These are phyloP conservation scores for Neofusicoccum umdonicola DNA, from an alignment of 2,329 filamentous ascomycete species.

Conservation along the genomic window DNA sequence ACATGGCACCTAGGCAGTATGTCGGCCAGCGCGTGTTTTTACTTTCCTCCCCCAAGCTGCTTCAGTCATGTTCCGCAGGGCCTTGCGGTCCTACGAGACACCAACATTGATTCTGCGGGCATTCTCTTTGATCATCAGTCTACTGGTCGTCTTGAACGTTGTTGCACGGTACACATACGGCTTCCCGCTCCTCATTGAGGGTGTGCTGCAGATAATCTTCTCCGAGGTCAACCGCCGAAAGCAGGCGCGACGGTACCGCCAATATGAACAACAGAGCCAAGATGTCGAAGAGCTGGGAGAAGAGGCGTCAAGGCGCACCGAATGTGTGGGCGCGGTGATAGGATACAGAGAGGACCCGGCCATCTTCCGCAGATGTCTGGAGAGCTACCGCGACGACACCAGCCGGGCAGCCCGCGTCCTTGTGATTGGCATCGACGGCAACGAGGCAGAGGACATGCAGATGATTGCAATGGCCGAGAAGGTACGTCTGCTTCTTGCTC, in stretches of 20 bases:
- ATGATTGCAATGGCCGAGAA: conserved; percentile 31
- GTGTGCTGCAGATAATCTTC: neutral
- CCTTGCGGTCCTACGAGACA: no score
- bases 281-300: neutral
- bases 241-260: neutral
- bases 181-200: neutral
- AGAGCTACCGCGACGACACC: conserved; percentile 28
- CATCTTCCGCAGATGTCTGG: conserved; percentile 28
- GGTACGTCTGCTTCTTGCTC: conserved; percentile 17
- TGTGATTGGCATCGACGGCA: conserved; percentile 31
- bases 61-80: neutral
- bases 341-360: conserved; percentile 33
- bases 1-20: no score
- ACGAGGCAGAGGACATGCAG: conserved; percentile 28
- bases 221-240: neutral
- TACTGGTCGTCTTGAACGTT: neutral
- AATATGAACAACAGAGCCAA: neutral
- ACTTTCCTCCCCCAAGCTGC: no score
- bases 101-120: neutral
- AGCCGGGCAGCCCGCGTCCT: conserved; percentile 24
- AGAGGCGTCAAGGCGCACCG: neutral
- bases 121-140: neutral
- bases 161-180: neutral
- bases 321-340: conserved; percentile 31
- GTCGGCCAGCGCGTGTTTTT: no score